Conservation (phyloP, 371 early-diverging fungal species). For the Dichotomocladium elegans region DNA sequence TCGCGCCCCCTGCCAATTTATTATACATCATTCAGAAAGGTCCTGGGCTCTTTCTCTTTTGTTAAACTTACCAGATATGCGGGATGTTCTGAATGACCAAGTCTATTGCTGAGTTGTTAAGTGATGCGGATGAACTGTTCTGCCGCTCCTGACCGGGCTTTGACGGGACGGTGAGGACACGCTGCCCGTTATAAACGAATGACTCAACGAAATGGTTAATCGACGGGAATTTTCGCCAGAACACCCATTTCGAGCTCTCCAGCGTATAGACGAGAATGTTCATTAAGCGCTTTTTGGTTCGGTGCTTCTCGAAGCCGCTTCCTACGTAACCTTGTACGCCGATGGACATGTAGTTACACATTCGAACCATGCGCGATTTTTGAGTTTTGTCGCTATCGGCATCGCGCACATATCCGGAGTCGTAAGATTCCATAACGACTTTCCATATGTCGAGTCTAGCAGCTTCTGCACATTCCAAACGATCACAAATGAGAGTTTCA, state of each 20-base stretch:
- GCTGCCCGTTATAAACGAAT: constrained; percentile 19
- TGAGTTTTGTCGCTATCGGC: constrained; percentile 32
- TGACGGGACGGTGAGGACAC: constrained; percentile 6
- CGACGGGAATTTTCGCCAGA: constrained; percentile 49
- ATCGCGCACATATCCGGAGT: constrained; percentile 43
- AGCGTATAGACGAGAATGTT: constrained; percentile 53
- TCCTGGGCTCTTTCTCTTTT: neutral
- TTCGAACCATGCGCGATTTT: constrained; percentile 19
- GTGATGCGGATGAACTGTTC: neutral
- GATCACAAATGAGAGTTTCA: constrained; percentile 39
- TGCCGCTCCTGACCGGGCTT: neutral
- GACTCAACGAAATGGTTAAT: constrained; percentile 47
- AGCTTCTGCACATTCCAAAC: constrained; percentile 51
- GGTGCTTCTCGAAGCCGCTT: constrained; percentile 55
- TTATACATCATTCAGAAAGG: neutral
- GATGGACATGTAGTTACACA: constrained; percentile 58
- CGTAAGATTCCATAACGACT: constrained; percentile 41
- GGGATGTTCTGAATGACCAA: constrained; percentile 45
- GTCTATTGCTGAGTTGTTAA: constrained; percentile 20
- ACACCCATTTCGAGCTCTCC: constrained; percentile 58
- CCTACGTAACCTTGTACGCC: constrained; percentile 67
- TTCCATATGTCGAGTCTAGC: constrained; percentile 64
- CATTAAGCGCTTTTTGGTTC: constrained; percentile 46
- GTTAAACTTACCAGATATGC: constrained; percentile 29
- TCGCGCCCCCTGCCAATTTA: constrained; percentile 40